Evolutionary conservation across 768 basidiomycete species (phyloP).

Genomic region (Termitomyces sp.): DNA sequence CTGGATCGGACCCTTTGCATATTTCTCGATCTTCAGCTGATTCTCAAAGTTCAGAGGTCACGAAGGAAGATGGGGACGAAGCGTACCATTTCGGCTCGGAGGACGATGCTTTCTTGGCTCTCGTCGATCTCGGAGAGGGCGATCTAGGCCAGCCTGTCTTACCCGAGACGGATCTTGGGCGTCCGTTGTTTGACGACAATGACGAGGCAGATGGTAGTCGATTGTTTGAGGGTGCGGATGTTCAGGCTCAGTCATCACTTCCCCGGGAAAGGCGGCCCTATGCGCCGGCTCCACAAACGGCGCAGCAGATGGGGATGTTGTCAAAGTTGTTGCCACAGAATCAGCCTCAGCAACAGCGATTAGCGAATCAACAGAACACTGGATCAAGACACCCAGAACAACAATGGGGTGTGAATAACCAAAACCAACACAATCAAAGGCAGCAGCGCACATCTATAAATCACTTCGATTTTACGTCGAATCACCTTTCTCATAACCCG

Average conservation of each 20-base stretch:
- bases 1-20: not conserved
- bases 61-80: conserved; percentile 21
- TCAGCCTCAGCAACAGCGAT: not conserved
- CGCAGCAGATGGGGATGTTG: conserved; percentile 1
- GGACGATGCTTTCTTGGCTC: conserved; percentile 60
- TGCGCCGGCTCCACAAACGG: conserved; percentile 1
- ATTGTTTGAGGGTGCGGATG: conserved; percentile 9
- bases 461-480: not conserved
- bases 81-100: conserved; percentile 55
- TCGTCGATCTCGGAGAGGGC: conserved; percentile 44
- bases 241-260: conserved; percentile 4
- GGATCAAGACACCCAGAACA: not conserved
- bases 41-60: not conserved
- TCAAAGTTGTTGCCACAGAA: conserved; percentile 5
- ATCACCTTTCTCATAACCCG: not conserved
- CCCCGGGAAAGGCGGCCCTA: not conserved
- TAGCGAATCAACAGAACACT: not conserved
- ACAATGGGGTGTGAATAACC: not conserved
- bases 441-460: not conserved
- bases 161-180: conserved; percentile 36
- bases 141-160: conserved; percentile 38
- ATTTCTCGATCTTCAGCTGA: conserved; percentile 3
- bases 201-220: conserved; percentile 19
- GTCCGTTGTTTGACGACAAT: conserved; percentile 40
- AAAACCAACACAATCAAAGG: not conserved